Base-by-base conservation (phyloP, 768 basidiomycete genomes). In the Leccinum truebloodii region DNA sequence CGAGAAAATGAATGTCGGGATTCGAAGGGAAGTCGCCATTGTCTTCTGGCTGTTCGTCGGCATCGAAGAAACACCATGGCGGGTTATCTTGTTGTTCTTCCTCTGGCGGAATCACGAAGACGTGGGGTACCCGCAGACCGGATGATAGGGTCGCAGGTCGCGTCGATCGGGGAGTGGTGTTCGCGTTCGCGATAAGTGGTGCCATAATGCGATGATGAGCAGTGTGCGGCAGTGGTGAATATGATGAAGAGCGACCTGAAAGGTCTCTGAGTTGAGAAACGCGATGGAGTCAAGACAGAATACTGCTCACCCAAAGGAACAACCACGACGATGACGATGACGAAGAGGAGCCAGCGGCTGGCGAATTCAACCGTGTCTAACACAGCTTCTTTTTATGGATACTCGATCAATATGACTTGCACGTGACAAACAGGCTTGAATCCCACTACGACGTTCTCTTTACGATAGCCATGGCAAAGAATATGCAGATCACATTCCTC, bases 401-500 rank as follows among this genome's bases (percentile, higher is more conserved):
- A 49, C 13, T n/a, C 30, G 49, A 60, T 57, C 60, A 48, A 32
- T 24, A 37, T 52, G 49, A n/a, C 44, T 4, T 18, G 46, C 69
- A 67, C 66, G 66, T 68, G 69, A 68, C 34, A 7, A 10, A 18
- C 50, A 4, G 49, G 30, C 55, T 34, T 13, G 34, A 53, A 56
- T 41, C 16, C 35, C 7, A 35, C 50, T 13, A 9, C 10, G 18
- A 48, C 34, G 52, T 37, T 37, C 35, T 39, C 39, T 39, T n/a
- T 26, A 26, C 50, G 41, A 28, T 24, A 50, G 6, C 61, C 55
- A 81, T 80, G 78, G 60, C 71, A 2, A 71, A 69, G 52, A 67
- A 79, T 57, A 83, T 90, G 75, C 73, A 75, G 18, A 77, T 91
- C 48, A 87, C 84, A 26, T 93, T 94, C 68, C 76, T 93, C 9